These are phyloP conservation scores for Dictyophora rubrovolvata DNA, from an alignment of 768 basidiomycete species.

Conservation along the genomic window DNA sequence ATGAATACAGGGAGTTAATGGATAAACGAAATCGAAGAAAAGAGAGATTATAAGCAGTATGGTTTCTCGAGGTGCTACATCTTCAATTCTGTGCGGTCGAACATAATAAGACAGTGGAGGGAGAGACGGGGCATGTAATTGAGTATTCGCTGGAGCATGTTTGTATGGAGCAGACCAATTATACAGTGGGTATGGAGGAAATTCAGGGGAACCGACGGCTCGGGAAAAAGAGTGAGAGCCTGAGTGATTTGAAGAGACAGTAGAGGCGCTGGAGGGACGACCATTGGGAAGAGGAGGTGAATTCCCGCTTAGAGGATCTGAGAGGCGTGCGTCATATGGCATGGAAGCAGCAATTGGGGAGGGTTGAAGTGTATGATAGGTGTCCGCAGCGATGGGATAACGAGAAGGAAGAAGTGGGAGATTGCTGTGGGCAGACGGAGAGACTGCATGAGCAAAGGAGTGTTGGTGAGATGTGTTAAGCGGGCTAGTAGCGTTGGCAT, in stretches of 20 bases:
- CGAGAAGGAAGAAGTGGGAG: constrained; percentile 48
- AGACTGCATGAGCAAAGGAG: constrained; percentile 15
- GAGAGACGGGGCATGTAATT: constrained; percentile 17
- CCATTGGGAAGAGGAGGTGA: constrained; percentile 16
- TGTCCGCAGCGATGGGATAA: constrained; percentile 62
- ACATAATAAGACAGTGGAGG: constrained; percentile 65
- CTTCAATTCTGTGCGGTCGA: constrained; percentile 68
- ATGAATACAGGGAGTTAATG: constrained; percentile 84
- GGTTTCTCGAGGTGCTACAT: constrained; percentile 72
- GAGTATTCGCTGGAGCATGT: constrained; percentile 35
- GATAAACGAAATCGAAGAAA: constrained; percentile 92
- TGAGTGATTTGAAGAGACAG: constrained; percentile 9
- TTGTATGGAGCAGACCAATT: constrained; percentile 55
- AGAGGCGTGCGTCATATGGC: constrained; percentile 19
- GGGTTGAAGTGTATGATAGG: constrained; percentile 26
- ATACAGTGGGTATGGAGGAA: constrained; percentile 54
- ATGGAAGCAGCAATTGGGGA: constrained; percentile 30
- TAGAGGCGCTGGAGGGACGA: constrained; percentile 20
- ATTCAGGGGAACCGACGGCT: constrained; percentile 28
- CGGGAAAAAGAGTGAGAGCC: constrained; percentile 1
- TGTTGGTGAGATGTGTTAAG: constrained; percentile 26
- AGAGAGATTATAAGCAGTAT: constrained; percentile 75
- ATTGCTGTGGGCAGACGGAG: background rate
- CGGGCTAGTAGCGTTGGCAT: constrained; percentile 25
- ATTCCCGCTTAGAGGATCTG: background rate